Evolutionary conservation across 768 basidiomycete genomes (phyloP), one percentile per base, ranked within the genome.

Genomic region (Saitozyma podzolica): DNA sequence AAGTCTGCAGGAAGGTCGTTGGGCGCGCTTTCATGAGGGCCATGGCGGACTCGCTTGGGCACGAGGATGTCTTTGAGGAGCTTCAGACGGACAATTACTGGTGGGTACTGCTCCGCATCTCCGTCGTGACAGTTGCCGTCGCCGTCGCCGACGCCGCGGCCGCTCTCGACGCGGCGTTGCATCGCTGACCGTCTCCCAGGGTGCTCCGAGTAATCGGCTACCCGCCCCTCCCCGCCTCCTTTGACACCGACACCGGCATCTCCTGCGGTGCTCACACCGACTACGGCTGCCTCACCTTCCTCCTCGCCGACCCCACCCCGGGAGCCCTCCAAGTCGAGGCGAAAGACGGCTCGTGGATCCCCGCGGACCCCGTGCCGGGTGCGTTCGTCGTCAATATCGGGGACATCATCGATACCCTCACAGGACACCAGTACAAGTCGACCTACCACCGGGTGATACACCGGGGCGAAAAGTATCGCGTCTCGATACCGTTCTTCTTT

Each of bases 331-430:
- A 69, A 56, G 67, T 68, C 56, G 67, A 69, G 49, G 47, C 67
- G 9, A 69, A 69, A 50, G 64, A 65, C 41, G 67, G 67, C 17
- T 62, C 59, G 40, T 69, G 67, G 67, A 69, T 69, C 47, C 67
- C 67, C 1, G 67, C 67, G 19, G 67, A 69, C 41, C 67, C 67
- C 11, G 41, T 69, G 39, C 67, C 67, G 11, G 67, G 67, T 8
- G 67, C 67, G 9, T 69, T 66, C 59, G 64, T 69, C 1, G 67
- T 69, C 58, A 69, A 69, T 48, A 69, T 69, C 43, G 67, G 67
- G 5, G 67, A 69, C 48, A 69, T 69, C 59, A 60, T 69, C 61
- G 67, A 69, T 47, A 58, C 67, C 19, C 54, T 69, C 37, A 69
- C 67, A 9, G 54, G 59, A 14, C 67, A 69, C 53, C 52, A 54